These are phyloP conservation scores for Tetrahymena malaccensis DNA, from an alignment of 73 alveolate species.

Conservation along the genomic window DNA sequence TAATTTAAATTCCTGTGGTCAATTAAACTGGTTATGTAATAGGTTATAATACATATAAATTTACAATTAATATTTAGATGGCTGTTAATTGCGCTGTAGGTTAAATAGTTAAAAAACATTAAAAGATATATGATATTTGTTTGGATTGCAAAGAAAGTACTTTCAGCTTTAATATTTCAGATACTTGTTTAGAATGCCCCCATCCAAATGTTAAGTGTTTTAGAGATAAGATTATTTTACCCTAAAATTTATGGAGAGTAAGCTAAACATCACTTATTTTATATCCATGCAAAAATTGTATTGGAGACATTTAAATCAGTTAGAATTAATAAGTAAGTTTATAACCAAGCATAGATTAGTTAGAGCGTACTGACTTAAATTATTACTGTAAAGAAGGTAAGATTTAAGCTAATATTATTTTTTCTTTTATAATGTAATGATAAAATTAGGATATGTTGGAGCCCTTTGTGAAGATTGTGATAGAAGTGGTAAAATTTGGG, in stretches of 20 bases:
- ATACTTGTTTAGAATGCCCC: background rate
- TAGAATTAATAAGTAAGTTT: background rate
- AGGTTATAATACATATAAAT: background rate
- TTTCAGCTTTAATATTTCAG: background rate
- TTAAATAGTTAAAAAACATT: background rate
- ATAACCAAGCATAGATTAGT: background rate
- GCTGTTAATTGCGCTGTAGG: background rate
- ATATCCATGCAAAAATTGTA: background rate
- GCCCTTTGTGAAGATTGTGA: background rate
- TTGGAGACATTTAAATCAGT: background rate
- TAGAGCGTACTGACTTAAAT: background rate
- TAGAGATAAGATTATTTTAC: background rate
- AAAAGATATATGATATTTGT: background rate
- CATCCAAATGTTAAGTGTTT: background rate
- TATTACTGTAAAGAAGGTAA: background rate
- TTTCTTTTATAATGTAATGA: background rate
- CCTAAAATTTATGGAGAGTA: background rate
- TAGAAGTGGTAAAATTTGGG: background rate
- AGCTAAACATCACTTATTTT: background rate
- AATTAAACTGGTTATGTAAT: background rate
- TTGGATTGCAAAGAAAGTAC: background rate
- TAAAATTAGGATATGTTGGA: background rate
- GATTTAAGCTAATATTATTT: background rate
- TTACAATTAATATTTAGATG: background rate
- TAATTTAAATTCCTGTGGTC: background rate